Base-by-base conservation (phyloP, 768 basidiomycete genomes). In the Daedalea quercina region DNA sequence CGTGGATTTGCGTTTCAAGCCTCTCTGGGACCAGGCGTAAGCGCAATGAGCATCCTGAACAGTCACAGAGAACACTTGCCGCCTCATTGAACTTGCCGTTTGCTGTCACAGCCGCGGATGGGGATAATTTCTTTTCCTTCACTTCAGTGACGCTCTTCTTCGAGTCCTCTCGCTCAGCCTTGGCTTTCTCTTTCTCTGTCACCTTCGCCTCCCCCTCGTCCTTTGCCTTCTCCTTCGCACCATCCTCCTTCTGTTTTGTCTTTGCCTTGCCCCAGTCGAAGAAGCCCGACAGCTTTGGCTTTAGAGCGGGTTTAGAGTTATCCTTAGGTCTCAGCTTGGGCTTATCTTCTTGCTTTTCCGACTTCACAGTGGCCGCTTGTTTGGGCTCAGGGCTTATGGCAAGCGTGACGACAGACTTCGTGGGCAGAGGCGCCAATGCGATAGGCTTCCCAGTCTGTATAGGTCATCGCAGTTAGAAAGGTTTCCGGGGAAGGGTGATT, bases 261-360 rank as follows among this genome's bases (percentile, higher is more conserved):
- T 79, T 79, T 24, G 77, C 76, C 57, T 77, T 82, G 65, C 80
- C 78, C 73, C 81, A 86, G 57, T 84, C 79, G 6, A 85, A 71
- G 60, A 78, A 81, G 3, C 81, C 82, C 2, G 74, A 40, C 25
- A 63, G 54, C 47, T 67, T 72, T 0, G 68, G 57, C 61, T 72
- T 60, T 62, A 65, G 42, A 52, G 67, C 58, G 23, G 54, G 54
- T 24, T 60, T 60, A 44, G 54, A 54, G 28, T 62, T 65, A 33
- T 52, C 47, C 35, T 65, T 57, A 34, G 25, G 33, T 25, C 51
- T 40, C 7, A 37, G 13, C 42, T 28, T 44, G 12, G 20, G 4
- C 28, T 51, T 42, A 8, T 51, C 50, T 13, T 47, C 48, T 22
- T 23, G 4, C 25, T 53, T 20, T 26, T 26, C 37, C 0, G 44